Evolutionary conservation across 2,329 filamentous ascomycete species (phyloP).

Genomic region (Aspergillus aculeatus): DNA sequence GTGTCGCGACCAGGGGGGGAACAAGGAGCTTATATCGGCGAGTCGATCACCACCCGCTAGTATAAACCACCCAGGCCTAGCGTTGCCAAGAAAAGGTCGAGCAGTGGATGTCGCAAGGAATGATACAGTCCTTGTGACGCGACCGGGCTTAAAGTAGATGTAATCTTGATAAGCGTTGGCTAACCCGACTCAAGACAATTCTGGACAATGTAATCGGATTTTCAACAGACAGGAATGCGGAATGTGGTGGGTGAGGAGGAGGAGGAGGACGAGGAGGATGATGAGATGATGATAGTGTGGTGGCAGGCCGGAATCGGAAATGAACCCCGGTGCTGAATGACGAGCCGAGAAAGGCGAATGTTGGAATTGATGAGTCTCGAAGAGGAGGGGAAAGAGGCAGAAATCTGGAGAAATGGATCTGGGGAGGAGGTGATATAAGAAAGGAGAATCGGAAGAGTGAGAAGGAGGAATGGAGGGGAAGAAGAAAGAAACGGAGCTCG

Average conservation of each 20-base stretch:
- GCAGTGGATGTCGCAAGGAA: conserved; percentile 16
- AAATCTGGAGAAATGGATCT: conserved; percentile 31
- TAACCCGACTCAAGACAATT: neutral
- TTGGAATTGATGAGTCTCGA: conserved; percentile 19
- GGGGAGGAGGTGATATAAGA: conserved; percentile 28
- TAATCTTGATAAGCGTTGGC: neutral
- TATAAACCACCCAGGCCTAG: conserved; percentile 11
- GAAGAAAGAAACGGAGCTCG: conserved; percentile 28
- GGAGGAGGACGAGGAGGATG: neutral
- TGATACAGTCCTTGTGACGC: conserved; percentile 10
- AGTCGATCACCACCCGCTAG: conserved; percentile 31
- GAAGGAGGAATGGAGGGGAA: conserved; percentile 23
- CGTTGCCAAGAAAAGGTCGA: conserved; percentile 15
- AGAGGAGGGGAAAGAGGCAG: conserved; percentile 17
- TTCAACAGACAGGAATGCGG: conserved; percentile 10
- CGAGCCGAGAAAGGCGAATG: conserved; percentile 12
- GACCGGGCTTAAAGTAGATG: neutral
- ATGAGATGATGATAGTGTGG: neutral
- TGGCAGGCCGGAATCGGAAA: conserved; percentile 8
- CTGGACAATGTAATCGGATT: conserved; percentile 6
- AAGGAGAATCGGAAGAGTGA: conserved; percentile 24
- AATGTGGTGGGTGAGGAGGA: conserved; percentile 1
- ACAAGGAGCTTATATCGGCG: conserved; percentile 22
- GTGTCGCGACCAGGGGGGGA: conserved; percentile 23
- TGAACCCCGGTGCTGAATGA: conserved; percentile 5